A percentile compares a stretch with the other conserved stretches of the same genome.
phyloP scores from a whole-genome alignment of 2,329 filamentous ascomycete genomes.

The Xylariaceae sp. region DNA sequence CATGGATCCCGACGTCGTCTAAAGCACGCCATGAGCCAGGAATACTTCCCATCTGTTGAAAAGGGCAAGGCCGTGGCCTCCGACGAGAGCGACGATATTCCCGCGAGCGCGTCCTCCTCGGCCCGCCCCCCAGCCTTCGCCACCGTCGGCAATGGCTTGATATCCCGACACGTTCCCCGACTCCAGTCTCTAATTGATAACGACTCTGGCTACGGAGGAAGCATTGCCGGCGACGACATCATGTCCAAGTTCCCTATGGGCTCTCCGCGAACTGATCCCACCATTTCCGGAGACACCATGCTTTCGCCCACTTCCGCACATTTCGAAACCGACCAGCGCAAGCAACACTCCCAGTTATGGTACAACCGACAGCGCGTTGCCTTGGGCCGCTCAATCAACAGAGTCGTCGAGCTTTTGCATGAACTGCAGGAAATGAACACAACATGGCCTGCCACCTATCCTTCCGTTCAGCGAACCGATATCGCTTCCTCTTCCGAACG shows the following conservation, averaged over 20 bases:
- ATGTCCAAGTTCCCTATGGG: constrained; percentile 32
- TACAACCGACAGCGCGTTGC: constrained; percentile 90
- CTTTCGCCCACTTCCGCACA: constrained; percentile 37
- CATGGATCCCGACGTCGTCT: constrained; percentile 1
- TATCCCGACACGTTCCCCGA: constrained; percentile 75
- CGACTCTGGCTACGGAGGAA: constrained; percentile 91
- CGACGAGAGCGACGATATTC: constrained; percentile 1
- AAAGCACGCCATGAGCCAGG: constrained; percentile 52
- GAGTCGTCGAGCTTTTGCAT: constrained; percentile 78
- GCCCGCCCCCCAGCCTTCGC: constrained; percentile 67
- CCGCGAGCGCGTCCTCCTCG: constrained; percentile 26
- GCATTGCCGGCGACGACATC: constrained; percentile 61
- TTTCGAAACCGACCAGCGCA: constrained; percentile 61
- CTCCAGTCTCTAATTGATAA: constrained; percentile 77
- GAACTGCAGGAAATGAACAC: constrained; percentile 84
- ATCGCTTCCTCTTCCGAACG: constrained; percentile 35
- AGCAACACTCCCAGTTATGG: constrained; percentile 79
- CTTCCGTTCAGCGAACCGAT: constrained; percentile 67
- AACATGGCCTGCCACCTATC: constrained; percentile 92
- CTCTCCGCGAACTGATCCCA: constrained; percentile 40
- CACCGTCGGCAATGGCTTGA: constrained; percentile 79
- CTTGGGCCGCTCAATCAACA: constrained; percentile 82
- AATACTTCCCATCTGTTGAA: constrained; percentile 40
- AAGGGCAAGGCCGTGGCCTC: constrained; percentile 44
- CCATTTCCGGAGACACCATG: constrained; percentile 44